Percentiles rank a stretch among this genome's conserved stretches.
Conservation (phyloP, 257 asterid genomes). For the Solanum ossicruentum region DNA sequence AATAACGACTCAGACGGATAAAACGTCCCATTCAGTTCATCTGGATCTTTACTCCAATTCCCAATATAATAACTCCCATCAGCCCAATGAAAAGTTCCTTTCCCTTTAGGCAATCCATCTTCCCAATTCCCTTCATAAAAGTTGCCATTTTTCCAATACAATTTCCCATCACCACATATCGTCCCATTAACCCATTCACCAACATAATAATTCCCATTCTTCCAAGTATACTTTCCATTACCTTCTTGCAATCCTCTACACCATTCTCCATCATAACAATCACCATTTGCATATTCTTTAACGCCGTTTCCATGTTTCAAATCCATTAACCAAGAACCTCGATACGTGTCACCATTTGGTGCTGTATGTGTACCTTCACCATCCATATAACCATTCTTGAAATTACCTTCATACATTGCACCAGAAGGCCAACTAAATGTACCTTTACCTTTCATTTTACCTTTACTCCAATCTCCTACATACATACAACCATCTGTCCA, state of each 20-base stretch:
- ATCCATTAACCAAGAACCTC: constrained; percentile 84
- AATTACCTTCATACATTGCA: constrained; percentile 66
- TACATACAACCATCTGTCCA: constrained; percentile 96
- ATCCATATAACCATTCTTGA: constrained; percentile 93
- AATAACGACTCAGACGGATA: constrained; percentile 49
- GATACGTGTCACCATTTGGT: constrained; percentile 45
- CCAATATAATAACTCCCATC: constrained; percentile 79
- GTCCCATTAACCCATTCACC: constrained; percentile 78
- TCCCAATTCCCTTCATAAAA: constrained; percentile 71
- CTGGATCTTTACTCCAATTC: constrained; percentile 63
- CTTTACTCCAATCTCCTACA: constrained; percentile 76
- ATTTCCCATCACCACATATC: constrained; percentile 49
- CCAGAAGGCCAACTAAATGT: constrained; percentile 84
- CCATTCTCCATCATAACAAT: constrained; percentile 79
- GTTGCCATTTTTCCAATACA: constrained; percentile 53
- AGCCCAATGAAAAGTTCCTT: constrained; percentile 44
- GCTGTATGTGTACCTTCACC: constrained; percentile 75
- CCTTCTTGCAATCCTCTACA: constrained; percentile 67
- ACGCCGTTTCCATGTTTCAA: constrained; percentile 59
- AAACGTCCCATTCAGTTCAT: constrained; percentile 59
- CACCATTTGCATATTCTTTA: constrained; percentile 62
- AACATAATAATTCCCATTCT: constrained; percentile 40
- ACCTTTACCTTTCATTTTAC: constrained; percentile 73
- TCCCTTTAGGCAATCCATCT: constrained; percentile 65
- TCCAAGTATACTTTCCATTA: constrained; percentile 68